Base-by-base conservation (phyloP, 2,329 filamentous ascomycete species). In the Aspergillus bombycis region DNA sequence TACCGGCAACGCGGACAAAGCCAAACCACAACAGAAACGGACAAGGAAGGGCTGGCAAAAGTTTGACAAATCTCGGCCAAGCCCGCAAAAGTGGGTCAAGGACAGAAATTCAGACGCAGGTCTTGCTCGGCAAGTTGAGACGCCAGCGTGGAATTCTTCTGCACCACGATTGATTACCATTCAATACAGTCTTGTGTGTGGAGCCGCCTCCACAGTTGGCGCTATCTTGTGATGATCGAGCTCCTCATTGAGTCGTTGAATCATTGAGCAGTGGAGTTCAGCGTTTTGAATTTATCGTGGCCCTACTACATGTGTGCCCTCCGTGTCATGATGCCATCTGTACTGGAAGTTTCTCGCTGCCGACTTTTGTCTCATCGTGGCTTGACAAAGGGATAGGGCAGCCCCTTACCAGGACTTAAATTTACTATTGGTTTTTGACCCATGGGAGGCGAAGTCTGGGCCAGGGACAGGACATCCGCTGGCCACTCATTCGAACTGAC, bases 381-480 rank as follows among this genome's bases (percentile, higher is more conserved):
- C 5, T 19, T 46, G 32, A 46, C 26, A 32, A 46, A 26, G 9
- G 16, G 30, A 53, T 12, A 7, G 23, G 12, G 16, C 48, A 55
- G 19, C 48, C 28, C 50, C 52, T 54, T 23, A 54, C 19, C 30
- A 54, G 16, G 52, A 54, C 30, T 30, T 54, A 54, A 54, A 36
- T 36, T 54, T 54, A 54, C 52, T 54, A 54, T 54, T 32, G 6
- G 6, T 6, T 14, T 14, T 16, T 23, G 36, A 60, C 28, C 58
- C 58, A 55, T 23, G 58, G 58, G 34, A 54, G 11, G 4, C 5
- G 0, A 38, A 28, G 14, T 58, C 36, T 62, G 45, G 60, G 45
- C 46, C 61, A 62, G 61, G 61, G 56, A 26, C 55, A 48, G n/a
- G 32, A n/a, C 32, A 4, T 41, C 9, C 6, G 9, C 11, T 19